phyloP scores from a whole-genome alignment of 495 filamentous ascomycete species.

The Penicillium fimorum region DNA sequence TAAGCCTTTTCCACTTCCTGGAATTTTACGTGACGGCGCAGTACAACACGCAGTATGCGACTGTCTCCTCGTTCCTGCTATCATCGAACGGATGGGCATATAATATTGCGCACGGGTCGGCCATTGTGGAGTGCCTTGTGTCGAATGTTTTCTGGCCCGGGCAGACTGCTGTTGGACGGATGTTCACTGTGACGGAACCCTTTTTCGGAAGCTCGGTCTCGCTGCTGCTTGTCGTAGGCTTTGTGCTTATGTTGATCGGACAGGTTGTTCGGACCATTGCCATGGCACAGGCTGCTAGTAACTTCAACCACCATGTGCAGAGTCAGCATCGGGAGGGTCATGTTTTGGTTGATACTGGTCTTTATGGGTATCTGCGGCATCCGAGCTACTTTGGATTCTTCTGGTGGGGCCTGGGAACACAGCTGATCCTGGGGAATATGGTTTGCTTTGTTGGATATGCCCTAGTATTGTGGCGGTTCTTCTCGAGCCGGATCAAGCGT shows the following conservation, averaged over 20 bases:
- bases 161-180: slow-evolving; percentile 1
- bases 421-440: slow-evolving; percentile 82
- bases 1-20: slow-evolving; percentile 90
- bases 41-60: slow-evolving; percentile 74
- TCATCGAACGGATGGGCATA: slow-evolving; percentile 84
- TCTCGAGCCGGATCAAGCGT: slow-evolving; percentile 66
- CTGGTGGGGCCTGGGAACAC: slow-evolving; percentile 95
- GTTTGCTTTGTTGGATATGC: slow-evolving; percentile 74
- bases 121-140: slow-evolving; percentile 67
- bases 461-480: slow-evolving; percentile 80
- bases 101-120: slow-evolving; percentile 73
- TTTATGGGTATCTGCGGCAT: slow-evolving; percentile 67
- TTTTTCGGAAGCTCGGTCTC: slow-evolving; percentile 18
- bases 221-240: slow-evolving; percentile 48
- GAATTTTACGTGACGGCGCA: slow-evolving; percentile 87
- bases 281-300: slow-evolving; percentile 85
- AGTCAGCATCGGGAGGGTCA: slow-evolving; percentile 63
- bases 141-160: slow-evolving; percentile 58
- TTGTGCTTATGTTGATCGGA: slow-evolving; percentile 64
- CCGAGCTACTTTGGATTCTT: slow-evolving; percentile 97
- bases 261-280: slow-evolving; percentile 72
- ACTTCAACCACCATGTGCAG: slow-evolving; percentile 89
- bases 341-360: slow-evolving; percentile 71
- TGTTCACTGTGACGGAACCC: slow-evolving; percentile 31
- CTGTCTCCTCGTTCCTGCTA: slow-evolving; percentile 74